phyloP scores from a whole-genome alignment of 2,329 filamentous ascomycete species.

The Grosmannia serpens region DNA sequence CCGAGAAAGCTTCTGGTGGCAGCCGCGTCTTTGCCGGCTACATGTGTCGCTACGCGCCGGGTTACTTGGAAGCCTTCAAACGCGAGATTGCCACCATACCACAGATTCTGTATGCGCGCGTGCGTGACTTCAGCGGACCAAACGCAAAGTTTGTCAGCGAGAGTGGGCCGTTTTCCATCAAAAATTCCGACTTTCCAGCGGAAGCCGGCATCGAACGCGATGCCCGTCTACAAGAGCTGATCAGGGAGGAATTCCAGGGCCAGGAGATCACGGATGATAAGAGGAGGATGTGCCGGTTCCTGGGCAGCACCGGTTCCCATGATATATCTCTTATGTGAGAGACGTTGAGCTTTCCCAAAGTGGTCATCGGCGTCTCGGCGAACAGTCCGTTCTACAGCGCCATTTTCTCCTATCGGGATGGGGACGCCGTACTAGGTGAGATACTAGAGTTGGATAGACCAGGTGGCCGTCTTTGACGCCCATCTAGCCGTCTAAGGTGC shows the following conservation, averaged over 20 bases:
- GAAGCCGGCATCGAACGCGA: conserved; percentile 15
- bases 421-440: conserved; percentile 32
- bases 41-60: conserved; percentile 48
- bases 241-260: conserved; percentile 18
- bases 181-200: conserved; percentile 23
- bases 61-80: conserved; percentile 39
- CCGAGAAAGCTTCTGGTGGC: conserved; percentile 30
- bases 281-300: conserved; percentile 1
- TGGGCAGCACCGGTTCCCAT: conserved; percentile 34
- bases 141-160: conserved; percentile 36
- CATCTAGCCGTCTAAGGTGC: conserved; percentile 39
- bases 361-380: conserved; percentile 21
- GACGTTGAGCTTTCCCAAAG: conserved; percentile 32
- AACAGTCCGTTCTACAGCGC: neutral
- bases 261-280: conserved; percentile 14
- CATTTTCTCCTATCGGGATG: conserved; percentile 11
- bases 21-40: conserved; percentile 46
- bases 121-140: conserved; percentile 35
- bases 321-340: conserved; percentile 44
- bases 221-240: conserved; percentile 12
- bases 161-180: conserved; percentile 34
- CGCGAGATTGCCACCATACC: conserved; percentile 36
- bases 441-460: conserved; percentile 45
- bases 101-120: conserved; percentile 43
- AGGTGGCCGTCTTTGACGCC: conserved; percentile 41